Percentiles rank a stretch among this genome's conserved stretches.
Evolutionary conservation across 805 yeast species (phyloP).

Genomic region (Jamesozyma gamospora): DNA sequence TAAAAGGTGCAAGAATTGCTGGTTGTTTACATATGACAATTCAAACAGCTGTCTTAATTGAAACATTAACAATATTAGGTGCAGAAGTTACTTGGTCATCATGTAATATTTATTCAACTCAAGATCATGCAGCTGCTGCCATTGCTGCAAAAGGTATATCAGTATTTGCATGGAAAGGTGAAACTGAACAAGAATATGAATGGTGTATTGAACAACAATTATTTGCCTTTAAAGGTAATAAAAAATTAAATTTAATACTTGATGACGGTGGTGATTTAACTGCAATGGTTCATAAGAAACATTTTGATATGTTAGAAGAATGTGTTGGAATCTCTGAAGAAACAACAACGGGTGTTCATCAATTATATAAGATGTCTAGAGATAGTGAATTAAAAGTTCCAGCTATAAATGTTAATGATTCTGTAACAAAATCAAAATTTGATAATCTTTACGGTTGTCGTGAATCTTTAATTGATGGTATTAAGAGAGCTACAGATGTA

Average conservation of each 20-base stretch:
- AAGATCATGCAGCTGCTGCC: conserved; percentile 99
- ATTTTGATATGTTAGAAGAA: conserved; percentile 93
- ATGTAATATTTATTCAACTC: conserved; percentile 98
- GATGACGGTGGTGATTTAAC: conserved; percentile 99
- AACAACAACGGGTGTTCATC: conserved; percentile 99
- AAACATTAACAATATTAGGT: conserved; percentile 93
- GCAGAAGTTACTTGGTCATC: conserved; percentile 99
- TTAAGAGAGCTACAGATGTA: conserved; percentile 98
- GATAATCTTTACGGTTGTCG: conserved; percentile 99
- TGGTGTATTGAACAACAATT: conserved; percentile 99
- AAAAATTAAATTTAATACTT: conserved; percentile 90
- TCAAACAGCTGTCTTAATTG: conserved; percentile 97
- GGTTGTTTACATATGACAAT: conserved; percentile 99
- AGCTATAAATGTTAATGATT: conserved; percentile 97
- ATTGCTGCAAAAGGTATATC: conserved; percentile 99
- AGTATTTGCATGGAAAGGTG: conserved; percentile 99
- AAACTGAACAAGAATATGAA: conserved; percentile 97
- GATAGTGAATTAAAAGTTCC: conserved; percentile 90
- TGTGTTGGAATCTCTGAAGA: conserved; percentile 97
- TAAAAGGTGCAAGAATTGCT: conserved; percentile 97
- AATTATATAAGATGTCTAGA: conserved; percentile 90
- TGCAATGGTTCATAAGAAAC: conserved; percentile 89
- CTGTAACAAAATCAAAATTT: conserved; percentile 97
- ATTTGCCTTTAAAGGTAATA: conserved; percentile 91
- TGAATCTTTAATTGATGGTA: conserved; percentile 97